Evolutionary conservation across 495 filamentous ascomycete genomes (phyloP), one percentile per base, ranked within the genome.

Genomic region (Sporormia fimetaria): DNA sequence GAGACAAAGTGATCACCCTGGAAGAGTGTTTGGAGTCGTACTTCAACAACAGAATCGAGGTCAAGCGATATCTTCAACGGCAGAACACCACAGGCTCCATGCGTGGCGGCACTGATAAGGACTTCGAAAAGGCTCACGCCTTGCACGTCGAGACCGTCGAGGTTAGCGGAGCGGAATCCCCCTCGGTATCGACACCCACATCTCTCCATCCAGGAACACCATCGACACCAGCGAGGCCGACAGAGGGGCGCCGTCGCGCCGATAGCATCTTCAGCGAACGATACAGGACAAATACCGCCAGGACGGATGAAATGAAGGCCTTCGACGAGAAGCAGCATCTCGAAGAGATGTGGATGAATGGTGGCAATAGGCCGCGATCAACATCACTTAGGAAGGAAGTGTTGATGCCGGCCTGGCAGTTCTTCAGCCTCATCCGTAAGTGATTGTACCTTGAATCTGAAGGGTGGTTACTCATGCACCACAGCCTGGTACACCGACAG

Each of bases 401-500:
- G 10, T 75, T 88, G 57, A 93, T 98, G 70, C 90, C 88, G 9
- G 90, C 90, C 9, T 98, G 88, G 88, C 90, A 94, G 53, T 95
- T 98, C 54, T 95, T 94, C 60, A 82, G 77, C 54, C 62, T 94
- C 26, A 87, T 92, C 41, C 85, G 81, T 83, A 62, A 47, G 78
- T 64, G 7, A 1, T 11, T 20, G 21, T 3, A 4, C 18, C 6
- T 21, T 31, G 7, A 7, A 27, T 12, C 15, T 32, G n/a, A 5
- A 11, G 3, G 4, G 16, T 4, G 10, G 16, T 8, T 39, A 47
- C 67, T 76, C 62, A 78, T 45, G 46, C 41, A 14, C 26, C 14
- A 14, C 38, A 75, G 73, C 74, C 28, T 76, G 67, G 74, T 75
- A 75, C 47, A 72, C 74, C 47, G 77, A 85, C 52, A 83, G 82